Percentiles rank a stretch among this genome's conserved stretches.
Conservation (phyloP, 768 basidiomycete genomes). For the Boletus rubroflammeus region DNA sequence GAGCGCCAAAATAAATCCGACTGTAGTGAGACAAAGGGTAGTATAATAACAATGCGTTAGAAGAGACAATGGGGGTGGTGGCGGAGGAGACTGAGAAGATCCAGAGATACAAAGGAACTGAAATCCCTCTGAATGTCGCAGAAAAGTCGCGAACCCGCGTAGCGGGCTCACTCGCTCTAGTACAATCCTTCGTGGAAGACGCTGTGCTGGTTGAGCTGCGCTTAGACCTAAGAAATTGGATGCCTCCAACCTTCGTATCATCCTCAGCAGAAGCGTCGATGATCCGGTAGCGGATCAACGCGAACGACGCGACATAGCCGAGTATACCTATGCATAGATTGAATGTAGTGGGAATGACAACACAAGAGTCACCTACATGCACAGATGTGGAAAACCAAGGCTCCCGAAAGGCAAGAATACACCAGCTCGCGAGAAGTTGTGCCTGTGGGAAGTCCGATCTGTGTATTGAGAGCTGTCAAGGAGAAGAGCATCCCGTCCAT, state of each 20-base stretch:
- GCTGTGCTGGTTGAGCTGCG: conserved; percentile 8
- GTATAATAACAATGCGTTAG: conserved; percentile 26
- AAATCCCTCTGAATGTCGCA: not conserved
- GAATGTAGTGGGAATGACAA: not conserved
- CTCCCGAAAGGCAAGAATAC: conserved; percentile 29
- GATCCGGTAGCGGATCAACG: conserved; percentile 27
- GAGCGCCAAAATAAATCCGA: conserved; percentile 26
- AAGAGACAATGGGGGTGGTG: conserved; percentile 18
- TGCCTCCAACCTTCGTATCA: conserved; percentile 9
- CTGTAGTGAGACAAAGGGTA: conserved; percentile 20
- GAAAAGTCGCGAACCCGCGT: not conserved
- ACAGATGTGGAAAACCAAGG: conserved; percentile 31
- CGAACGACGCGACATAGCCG: conserved; percentile 27
- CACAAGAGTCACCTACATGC: conserved; percentile 18
- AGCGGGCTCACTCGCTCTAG: conserved; percentile 14
- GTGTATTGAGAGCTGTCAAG: conserved; percentile 22
- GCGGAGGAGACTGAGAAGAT: not conserved
- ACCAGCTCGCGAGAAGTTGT: conserved; percentile 20
- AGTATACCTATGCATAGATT: conserved; percentile 22
- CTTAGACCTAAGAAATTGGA: not conserved
- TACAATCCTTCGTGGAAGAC: conserved; percentile 12
- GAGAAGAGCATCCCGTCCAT: conserved; percentile 29
- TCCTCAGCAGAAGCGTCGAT: conserved; percentile 17
- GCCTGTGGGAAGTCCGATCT: conserved; percentile 9
- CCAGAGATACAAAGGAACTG: not conserved